phyloP scores from a whole-genome alignment of 106 monocot species.

The Chionographis japonica region DNA sequence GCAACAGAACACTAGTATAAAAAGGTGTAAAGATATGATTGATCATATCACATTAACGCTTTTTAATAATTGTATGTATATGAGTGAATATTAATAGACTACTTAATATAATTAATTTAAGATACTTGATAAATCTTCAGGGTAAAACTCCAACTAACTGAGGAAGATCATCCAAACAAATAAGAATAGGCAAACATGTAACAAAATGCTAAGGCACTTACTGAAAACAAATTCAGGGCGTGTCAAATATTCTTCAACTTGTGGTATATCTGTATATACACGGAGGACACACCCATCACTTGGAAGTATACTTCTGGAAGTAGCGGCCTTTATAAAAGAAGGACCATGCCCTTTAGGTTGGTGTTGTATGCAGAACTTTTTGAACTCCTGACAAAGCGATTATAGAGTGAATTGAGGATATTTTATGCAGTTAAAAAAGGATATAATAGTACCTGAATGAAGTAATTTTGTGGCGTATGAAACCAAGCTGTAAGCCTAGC shows the following conservation, averaged over 20 bases:
- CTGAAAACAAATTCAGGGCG: constrained; percentile 83
- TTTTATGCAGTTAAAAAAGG: not conserved
- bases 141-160: too few relatives aligned
- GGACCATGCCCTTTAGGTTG: constrained; percentile 20
- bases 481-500: constrained; percentile 99
- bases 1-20: too few relatives aligned
- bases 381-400: constrained; percentile 54
- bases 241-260: constrained; percentile 76
- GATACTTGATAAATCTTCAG: too few relatives aligned
- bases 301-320: constrained; percentile 48
- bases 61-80: too few relatives aligned
- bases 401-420: not conserved
- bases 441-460: constrained; percentile 59
- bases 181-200: not conserved
- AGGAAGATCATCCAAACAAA: too few relatives aligned
- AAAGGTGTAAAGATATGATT: too few relatives aligned
- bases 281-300: constrained; percentile 40
- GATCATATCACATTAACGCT: too few relatives aligned
- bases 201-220: constrained; percentile 26
- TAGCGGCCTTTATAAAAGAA: constrained; percentile 3
- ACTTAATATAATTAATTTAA: too few relatives aligned
- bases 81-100: too few relatives aligned
- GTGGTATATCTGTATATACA: constrained; percentile 89
- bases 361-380: constrained; percentile 41
- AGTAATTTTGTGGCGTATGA: constrained; percentile 89